Evolutionary conservation across 768 basidiomycete species (phyloP).

Genomic region (Boletus tylopilopsis): DNA sequence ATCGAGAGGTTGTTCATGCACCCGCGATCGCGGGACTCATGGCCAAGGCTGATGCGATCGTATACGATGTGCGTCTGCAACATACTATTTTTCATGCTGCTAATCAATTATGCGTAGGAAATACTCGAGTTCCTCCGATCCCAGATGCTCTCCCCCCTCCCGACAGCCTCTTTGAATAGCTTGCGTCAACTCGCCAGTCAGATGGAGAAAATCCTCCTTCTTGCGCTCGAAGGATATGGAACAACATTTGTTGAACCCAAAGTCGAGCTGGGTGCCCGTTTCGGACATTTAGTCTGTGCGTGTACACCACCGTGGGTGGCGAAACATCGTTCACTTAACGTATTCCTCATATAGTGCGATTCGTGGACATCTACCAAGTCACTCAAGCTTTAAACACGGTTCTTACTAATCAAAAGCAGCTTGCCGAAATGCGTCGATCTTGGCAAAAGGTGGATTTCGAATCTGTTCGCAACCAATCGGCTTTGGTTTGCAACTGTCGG

Average conservation of each 20-base stretch:
- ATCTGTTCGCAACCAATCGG: constrained; percentile 89
- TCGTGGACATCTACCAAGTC: constrained; percentile 89
- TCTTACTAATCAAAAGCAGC: constrained; percentile 80
- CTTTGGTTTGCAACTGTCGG: constrained; percentile 88
- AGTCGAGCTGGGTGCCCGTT: constrained; percentile 86
- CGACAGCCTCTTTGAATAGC: constrained; percentile 60
- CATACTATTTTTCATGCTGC: constrained; percentile 2
- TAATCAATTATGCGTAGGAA: constrained; percentile 50
- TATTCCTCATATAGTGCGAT: constrained; percentile 57
- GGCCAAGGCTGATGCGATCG: constrained; percentile 85
- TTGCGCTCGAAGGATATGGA: constrained; percentile 78
- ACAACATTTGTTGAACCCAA: constrained; percentile 91
- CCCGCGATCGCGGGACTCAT: constrained; percentile 86
- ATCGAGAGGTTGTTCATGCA: constrained; percentile 86
- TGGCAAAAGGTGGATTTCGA: constrained; percentile 90
- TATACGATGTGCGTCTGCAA: constrained; percentile 74
- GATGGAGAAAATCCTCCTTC: constrained; percentile 86
- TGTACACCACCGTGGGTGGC: constrained; percentile 21
- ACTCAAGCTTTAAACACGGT: constrained; percentile 88
- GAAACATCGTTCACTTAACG: constrained; percentile 1
- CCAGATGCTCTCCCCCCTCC: constrained; percentile 78
- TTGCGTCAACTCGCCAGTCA: constrained; percentile 82
- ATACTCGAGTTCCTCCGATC: constrained; percentile 81
- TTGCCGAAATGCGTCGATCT: constrained; percentile 80
- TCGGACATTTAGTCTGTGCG: constrained; percentile 86